Evolutionary conservation across 345 rosid genomes (phyloP).

Genomic region (Eucalyptus virginea): DNA sequence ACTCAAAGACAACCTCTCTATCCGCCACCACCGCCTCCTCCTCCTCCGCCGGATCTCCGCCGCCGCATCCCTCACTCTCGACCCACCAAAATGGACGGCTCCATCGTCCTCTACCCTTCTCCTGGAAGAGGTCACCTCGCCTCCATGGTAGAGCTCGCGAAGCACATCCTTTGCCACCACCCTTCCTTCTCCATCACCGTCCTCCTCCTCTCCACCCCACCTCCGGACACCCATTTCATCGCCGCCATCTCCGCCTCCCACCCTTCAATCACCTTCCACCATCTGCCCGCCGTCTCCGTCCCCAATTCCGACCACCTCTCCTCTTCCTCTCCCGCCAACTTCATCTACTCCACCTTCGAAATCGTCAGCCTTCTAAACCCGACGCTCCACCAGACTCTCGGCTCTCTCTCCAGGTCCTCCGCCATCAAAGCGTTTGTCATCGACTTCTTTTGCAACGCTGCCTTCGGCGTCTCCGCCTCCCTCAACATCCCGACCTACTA

Average conservation of each 20-base stretch:
- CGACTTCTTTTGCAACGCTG: slow-evolving; percentile 6
- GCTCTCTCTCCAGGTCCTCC: not conserved
- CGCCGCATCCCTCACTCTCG: not conserved
- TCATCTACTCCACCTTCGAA: not conserved
- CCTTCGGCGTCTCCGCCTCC: not conserved
- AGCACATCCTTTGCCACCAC: not conserved
- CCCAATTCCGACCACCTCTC: not conserved
- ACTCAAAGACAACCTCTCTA: not conserved
- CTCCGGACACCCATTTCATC: not conserved
- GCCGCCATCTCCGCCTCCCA: not conserved
- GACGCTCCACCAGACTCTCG: not conserved
- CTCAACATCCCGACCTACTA: slow-evolving; percentile 4
- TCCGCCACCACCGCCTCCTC: not conserved
- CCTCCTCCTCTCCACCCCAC: slow-evolving; percentile 5
- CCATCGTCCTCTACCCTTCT: slow-evolving; percentile 7
- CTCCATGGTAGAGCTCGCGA: slow-evolving; percentile 1
- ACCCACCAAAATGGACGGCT: not conserved
- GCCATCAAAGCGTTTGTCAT: slow-evolving; percentile 2
- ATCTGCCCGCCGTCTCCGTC: not conserved
- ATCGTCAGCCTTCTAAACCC: not conserved
- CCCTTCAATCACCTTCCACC: slow-evolving; percentile 3
- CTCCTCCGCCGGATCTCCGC: not conserved
- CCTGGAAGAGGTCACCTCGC: slow-evolving; percentile 5
- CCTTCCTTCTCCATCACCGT: not conserved
- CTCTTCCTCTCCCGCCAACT: not conserved